Conservation (phyloP, 768 basidiomycete genomes). For the Tulasnella sp. region DNA sequence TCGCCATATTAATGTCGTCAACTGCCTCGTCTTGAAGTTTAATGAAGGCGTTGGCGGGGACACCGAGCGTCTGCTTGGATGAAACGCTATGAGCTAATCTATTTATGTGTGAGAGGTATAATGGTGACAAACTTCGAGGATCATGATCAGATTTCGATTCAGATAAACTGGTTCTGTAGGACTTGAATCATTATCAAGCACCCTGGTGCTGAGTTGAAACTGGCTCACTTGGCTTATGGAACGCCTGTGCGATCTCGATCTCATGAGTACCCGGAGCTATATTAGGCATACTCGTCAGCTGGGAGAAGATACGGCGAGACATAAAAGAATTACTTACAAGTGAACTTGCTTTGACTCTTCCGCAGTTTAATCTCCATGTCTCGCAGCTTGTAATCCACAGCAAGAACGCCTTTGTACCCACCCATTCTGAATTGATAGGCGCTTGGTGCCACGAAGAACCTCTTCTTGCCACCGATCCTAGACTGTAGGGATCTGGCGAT, state of each 20-base stretch:
- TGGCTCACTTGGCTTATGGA: conserved; percentile 44
- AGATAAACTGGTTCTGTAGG: conserved; percentile 18
- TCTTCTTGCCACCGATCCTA: conserved; percentile 23
- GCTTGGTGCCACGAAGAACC: conserved; percentile 33
- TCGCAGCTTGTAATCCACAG: conserved; percentile 42
- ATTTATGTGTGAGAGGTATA: background rate
- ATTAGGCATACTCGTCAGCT: background rate
- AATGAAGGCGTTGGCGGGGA: conserved; percentile 44
- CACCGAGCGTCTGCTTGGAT: conserved; percentile 37
- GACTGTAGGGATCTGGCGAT: conserved; percentile 32
- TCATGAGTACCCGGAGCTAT: conserved; percentile 30
- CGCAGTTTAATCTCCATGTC: conserved; percentile 43
- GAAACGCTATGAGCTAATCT: conserved; percentile 34
- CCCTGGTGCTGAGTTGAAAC: background rate
- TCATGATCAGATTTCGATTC: conserved; percentile 47
- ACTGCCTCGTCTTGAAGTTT: conserved; percentile 44
- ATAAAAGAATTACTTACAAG: conserved; percentile 17
- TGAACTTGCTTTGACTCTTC: conserved; percentile 60
- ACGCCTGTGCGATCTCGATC: conserved; percentile 55
- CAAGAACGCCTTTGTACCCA: conserved; percentile 36
- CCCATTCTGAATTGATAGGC: conserved; percentile 31
- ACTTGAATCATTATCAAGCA: background rate
- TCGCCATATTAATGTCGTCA: conserved; percentile 33
- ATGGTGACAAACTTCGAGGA: conserved; percentile 34
- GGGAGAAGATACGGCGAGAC: background rate